A percentile compares a stretch with the other conserved stretches of the same genome.
Evolutionary conservation across 1,139 yeast genomes (phyloP).

Genomic region (Suhomyces taliae): DNA sequence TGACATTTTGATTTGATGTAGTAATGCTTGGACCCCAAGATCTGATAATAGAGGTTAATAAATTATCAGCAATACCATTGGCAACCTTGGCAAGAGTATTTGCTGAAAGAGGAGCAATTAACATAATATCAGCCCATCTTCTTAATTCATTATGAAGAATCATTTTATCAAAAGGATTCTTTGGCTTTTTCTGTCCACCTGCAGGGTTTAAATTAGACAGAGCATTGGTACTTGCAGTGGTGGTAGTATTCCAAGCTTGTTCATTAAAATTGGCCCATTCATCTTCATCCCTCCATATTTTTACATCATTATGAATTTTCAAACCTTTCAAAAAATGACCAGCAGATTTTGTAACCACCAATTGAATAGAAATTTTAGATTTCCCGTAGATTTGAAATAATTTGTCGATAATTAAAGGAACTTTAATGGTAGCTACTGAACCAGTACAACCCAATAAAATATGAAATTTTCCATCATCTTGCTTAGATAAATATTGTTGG

Average conservation of each 20-base stretch:
- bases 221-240: conserved; percentile 5
- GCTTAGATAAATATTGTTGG: conserved; percentile 65
- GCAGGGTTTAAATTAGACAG: conserved; percentile 9
- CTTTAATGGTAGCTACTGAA: conserved; percentile 92
- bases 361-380: conserved; percentile 73
- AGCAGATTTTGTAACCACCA: conserved; percentile 81
- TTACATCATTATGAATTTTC: conserved; percentile 78
- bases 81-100: conserved; percentile 89
- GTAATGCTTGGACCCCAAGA: conserved; percentile 77
- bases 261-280: conserved; percentile 74
- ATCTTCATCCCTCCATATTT: conserved; percentile 92
- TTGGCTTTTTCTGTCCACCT: conserved; percentile 25
- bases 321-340: conserved; percentile 78
- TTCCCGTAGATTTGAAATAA: conserved; percentile 73
- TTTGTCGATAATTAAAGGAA: conserved; percentile 82
- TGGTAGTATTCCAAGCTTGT: conserved; percentile 17
- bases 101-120: conserved; percentile 92
- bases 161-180: conserved; percentile 42
- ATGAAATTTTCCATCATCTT: conserved; percentile 82
- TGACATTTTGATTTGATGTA: conserved; percentile 20
- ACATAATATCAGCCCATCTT: conserved; percentile 92
- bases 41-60: conserved; percentile 77
- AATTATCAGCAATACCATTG: conserved; percentile 88
- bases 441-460: conserved; percentile 92
- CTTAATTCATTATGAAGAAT: conserved; percentile 85